Evolutionary conservation across 164 flowering plant genomes (phyloP).

Genomic region (Tetrastigma voinierianum): DNA sequence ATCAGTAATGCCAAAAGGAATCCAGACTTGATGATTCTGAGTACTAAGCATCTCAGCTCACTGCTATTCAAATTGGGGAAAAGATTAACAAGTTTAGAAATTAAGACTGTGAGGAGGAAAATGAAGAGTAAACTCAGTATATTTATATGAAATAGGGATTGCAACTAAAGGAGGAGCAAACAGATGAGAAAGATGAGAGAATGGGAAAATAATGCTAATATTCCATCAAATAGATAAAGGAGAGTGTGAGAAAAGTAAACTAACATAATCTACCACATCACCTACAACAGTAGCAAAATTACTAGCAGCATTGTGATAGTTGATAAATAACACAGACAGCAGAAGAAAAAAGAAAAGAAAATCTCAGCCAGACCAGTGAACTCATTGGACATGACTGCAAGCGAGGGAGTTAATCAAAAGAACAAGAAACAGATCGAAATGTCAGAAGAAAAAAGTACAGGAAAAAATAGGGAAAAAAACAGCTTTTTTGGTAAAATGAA

Average conservation of each 20-base stretch:
- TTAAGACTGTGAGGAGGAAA: too few relatives aligned
- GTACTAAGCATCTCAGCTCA: not conserved
- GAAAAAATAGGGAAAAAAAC: too few relatives aligned
- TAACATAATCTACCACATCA: not conserved
- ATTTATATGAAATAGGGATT: too few relatives aligned
- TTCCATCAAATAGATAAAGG: not conserved
- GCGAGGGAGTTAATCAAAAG: not conserved
- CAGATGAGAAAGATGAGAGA: too few relatives aligned
- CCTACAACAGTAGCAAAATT: not conserved
- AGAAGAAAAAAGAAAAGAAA: not conserved
- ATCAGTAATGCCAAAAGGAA: conserved; percentile 5
- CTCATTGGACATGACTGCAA: not conserved
- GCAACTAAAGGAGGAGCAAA: too few relatives aligned
- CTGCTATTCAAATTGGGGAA: not conserved
- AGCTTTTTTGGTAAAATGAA: too few relatives aligned
- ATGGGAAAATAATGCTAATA: not conserved
- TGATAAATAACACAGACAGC: not conserved
- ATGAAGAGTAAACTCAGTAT: too few relatives aligned
- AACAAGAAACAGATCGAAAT: not conserved
- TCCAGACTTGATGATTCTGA: not conserved
- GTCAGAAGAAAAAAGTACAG: not conserved
- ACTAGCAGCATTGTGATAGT: not conserved
- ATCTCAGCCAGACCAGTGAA: not conserved
- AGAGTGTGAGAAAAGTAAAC: not conserved
- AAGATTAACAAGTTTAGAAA: not conserved